Evolutionary conservation across 768 basidiomycete genomes (phyloP), one percentile per base, ranked within the genome.

Genomic region (Termitomyces titanicus): DNA sequence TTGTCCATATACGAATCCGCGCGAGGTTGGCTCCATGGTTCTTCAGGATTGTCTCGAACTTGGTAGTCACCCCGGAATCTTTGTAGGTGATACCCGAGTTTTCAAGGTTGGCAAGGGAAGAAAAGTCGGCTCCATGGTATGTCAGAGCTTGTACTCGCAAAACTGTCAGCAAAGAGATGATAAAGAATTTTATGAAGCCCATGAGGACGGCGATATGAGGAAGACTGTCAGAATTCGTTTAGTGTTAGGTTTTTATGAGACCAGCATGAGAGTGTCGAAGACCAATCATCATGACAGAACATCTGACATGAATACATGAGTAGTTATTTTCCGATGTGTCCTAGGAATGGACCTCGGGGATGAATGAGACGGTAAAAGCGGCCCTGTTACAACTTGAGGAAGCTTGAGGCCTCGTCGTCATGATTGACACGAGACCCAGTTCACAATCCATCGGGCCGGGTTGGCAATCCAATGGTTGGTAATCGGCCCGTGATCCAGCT

Each of bases 1-100:
- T 79, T 0, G 83, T 85, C 85, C 85, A 86, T 27, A 86, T 67
- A 12, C 85, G 72, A 43, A 85, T 79, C 12, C 85, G 78, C 9
- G 80, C 83, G 7, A 83, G 68, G 57, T 85, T 85, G 43, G 74
- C 71, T 31, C 84, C 85, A 56, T 82, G 78, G 45, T 74, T 74
- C 11, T 67, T 66, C 7, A 85, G 69, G 51, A 86, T 85, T 0
- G 70, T 75, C 61, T 86, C 84, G 55, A 83, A 77, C 56, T 69
- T 69, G 25, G 64, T 67, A 8, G 64, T 62, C 1, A 65, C 58
- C 6, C 74, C 73, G 20, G 66, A 64, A 55, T 82, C 79, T 24
- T 75, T 72, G 68, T 77, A 83, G 0, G 59, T 65, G 15, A 70
- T 63, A 9, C 82, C 82, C 1, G 72, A 62, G n/a, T 72, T 69